Percentiles rank a stretch among this genome's conserved stretches.
These are phyloP conservation scores for Urostyla sp. DNA, from an alignment of 73 alveolate genomes.

Conservation along the genomic window DNA sequence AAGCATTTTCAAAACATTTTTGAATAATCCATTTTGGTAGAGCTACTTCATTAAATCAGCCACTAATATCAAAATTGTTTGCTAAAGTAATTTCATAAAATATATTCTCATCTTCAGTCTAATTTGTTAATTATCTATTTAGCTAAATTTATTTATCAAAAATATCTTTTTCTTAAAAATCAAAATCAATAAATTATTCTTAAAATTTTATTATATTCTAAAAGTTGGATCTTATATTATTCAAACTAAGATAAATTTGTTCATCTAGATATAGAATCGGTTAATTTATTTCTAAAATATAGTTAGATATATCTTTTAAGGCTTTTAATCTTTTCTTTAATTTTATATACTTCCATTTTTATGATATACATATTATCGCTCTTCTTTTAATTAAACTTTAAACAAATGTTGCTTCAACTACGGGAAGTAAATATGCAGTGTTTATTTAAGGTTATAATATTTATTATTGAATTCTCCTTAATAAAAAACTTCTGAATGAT, in stretches of 20 bases:
- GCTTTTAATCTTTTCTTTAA: conserved; percentile 55
- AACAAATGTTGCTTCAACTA: conserved; percentile 18
- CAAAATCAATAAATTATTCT: conserved; percentile 47
- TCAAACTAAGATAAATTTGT: conserved; percentile 39
- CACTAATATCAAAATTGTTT: not conserved
- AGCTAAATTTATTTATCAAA: not conserved
- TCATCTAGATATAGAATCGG: conserved; percentile 58
- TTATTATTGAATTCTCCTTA: conserved; percentile 16
- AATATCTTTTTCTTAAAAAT: conserved; percentile 22
- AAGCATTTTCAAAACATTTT: not conserved
- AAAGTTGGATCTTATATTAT: not conserved
- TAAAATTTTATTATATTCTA: not conserved
- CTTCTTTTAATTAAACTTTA: conserved; percentile 43
- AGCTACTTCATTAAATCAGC: conserved; percentile 7
- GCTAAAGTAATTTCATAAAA: conserved; percentile 2
- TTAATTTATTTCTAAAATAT: conserved; percentile 36
- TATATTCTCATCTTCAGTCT: not conserved
- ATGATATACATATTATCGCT: conserved; percentile 52
- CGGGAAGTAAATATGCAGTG: not conserved
- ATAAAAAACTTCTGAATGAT: conserved; percentile 29
- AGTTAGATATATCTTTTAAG: conserved; percentile 8
- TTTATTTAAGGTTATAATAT: not conserved
- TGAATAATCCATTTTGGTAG: not conserved
- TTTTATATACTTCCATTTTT: conserved; percentile 63
- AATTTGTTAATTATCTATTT: not conserved